A percentile compares a stretch with the other conserved stretches of the same genome.
These are phyloP conservation scores for Pseudocohnilembus persalinus DNA, from an alignment of 169 alveolate genomes.

Conservation along the genomic window DNA sequence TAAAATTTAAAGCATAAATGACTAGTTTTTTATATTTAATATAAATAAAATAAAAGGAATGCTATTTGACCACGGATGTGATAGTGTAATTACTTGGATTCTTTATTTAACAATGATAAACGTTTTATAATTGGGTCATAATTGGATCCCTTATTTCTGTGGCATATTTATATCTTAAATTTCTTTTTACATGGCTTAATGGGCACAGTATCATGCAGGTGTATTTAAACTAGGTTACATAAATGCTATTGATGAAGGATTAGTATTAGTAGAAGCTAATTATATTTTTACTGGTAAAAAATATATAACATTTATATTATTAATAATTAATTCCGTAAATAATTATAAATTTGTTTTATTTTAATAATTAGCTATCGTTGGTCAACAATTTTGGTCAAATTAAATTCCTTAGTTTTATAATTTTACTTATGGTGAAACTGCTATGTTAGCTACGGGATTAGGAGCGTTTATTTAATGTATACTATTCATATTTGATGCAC, in stretches of 20 bases:
- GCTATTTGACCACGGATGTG: conserved; percentile 74
- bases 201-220: conserved; percentile 36
- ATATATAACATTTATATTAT: no score
- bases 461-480: neutral
- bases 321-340: no score
- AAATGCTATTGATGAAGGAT: conserved; percentile 53
- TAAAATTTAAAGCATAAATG: no score
- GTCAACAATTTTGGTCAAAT: neutral
- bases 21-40: no score
- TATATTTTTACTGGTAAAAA: conserved; percentile 20
- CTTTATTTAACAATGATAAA: conserved; percentile 38
- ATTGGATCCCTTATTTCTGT: conserved; percentile 9
- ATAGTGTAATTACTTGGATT: conserved; percentile 52
- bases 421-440: no score
- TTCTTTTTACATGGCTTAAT: conserved; percentile 36
- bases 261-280: conserved; percentile 19
- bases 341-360: no score
- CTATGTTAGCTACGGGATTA: neutral
- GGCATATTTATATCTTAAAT: conserved; percentile 19
- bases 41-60: conserved; percentile 45
- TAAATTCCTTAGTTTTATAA: neutral
- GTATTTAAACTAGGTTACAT: conserved; percentile 33
- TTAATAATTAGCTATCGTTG: neutral
- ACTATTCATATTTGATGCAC: neutral
- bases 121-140: conserved; percentile 34